Conservation (phyloP, 495 filamentous ascomycete species). For the Xylaria palmicola region DNA sequence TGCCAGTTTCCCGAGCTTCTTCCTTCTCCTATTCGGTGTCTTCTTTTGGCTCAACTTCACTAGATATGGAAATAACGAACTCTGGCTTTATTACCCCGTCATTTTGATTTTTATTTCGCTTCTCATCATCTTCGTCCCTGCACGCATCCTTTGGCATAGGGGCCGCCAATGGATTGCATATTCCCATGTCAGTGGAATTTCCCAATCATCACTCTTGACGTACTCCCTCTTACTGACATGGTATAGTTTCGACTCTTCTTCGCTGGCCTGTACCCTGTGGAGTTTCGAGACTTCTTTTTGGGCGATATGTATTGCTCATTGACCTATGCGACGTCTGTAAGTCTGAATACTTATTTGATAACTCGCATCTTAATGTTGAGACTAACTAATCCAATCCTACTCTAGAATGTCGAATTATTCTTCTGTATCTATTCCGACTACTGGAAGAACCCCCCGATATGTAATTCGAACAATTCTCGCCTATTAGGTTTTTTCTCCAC, state of each 20-base stretch:
- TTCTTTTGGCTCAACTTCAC: conserved; percentile 88
- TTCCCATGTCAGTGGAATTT: conserved; percentile 63
- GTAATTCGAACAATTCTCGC: conserved; percentile 83
- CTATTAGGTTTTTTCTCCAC: conserved; percentile 84
- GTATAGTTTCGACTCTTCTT: conserved; percentile 78
- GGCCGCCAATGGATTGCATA: conserved; percentile 81
- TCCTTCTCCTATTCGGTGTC: conserved; percentile 73
- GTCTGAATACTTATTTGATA: conserved; percentile 31
- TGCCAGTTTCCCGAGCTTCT: conserved; percentile 76
- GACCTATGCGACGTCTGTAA: conserved; percentile 83
- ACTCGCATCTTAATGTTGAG: not conserved
- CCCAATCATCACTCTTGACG: not conserved
- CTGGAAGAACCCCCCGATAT: conserved; percentile 70
- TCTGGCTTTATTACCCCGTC: conserved; percentile 89
- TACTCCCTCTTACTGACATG: conserved; percentile 8
- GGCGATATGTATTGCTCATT: conserved; percentile 97
- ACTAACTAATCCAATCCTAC: conserved; percentile 6
- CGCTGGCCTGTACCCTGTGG: conserved; percentile 86
- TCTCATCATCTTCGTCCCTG: conserved; percentile 71
- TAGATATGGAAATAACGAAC: conserved; percentile 56
- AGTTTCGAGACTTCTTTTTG: conserved; percentile 96
- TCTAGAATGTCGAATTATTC: conserved; percentile 83
- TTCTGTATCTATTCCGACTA: conserved; percentile 84
- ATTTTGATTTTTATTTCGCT: conserved; percentile 68
- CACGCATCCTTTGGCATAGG: conserved; percentile 68